Evolutionary conservation across 1,139 yeast species (phyloP).

Genomic region (Blastobotrys malaysiensis): DNA sequence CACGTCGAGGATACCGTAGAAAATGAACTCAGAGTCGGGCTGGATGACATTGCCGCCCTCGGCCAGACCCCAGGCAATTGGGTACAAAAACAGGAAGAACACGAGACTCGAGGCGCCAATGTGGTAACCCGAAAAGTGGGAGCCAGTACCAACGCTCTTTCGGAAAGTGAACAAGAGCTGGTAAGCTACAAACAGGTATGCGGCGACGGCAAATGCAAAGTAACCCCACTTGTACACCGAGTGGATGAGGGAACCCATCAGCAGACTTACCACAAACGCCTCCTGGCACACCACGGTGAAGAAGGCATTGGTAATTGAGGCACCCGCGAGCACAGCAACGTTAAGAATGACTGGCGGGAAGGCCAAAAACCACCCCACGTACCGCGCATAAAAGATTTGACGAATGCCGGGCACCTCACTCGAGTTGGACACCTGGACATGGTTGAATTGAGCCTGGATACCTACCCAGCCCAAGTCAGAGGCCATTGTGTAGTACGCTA

Average conservation of each 20-base stretch:
- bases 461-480: slow-evolving; percentile 63
- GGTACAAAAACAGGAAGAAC: slow-evolving; percentile 47
- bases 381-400: slow-evolving; percentile 62
- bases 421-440: slow-evolving; percentile 36
- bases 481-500: slow-evolving; percentile 58
- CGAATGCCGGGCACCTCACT: slow-evolving; percentile 40
- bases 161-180: slow-evolving; percentile 21
- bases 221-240: slow-evolving; percentile 67
- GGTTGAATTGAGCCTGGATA: slow-evolving; percentile 50
- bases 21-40: slow-evolving; percentile 62
- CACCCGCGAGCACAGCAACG: slow-evolving; percentile 43
- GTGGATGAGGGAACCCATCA: slow-evolving; percentile 49
- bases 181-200: slow-evolving; percentile 23
- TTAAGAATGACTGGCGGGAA: slow-evolving; percentile 51
- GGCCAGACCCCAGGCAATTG: slow-evolving; percentile 55
- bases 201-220: slow-evolving; percentile 40
- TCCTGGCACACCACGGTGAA: slow-evolving; percentile 43
- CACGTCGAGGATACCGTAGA: slow-evolving; percentile 58
- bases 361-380: slow-evolving; percentile 61
- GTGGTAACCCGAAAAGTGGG: slow-evolving; percentile 9
- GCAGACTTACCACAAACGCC: slow-evolving; percentile 47
- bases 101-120: slow-evolving; percentile 27
- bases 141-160: slow-evolving; percentile 11
- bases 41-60: slow-evolving; percentile 66
- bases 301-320: slow-evolving; percentile 36